Evolutionary conservation across 192 early-diverging fungal genomes (phyloP).

Genomic region (Cladochytrium replicatum): DNA sequence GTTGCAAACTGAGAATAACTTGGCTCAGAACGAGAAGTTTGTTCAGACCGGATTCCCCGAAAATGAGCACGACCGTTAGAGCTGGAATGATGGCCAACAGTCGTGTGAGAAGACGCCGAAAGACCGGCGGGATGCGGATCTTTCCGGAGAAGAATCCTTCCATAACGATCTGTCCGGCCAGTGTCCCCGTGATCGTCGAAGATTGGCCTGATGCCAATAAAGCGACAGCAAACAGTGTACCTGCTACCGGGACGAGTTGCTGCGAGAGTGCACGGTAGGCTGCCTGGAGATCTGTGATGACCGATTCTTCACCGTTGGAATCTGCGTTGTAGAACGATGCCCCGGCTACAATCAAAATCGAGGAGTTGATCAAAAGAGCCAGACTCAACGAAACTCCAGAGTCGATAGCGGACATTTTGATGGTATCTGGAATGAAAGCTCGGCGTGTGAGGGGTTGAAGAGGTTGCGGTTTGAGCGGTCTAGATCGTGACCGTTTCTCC

Average conservation of each 20-base stretch:
- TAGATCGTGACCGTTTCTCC: no score
- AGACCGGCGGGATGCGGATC: slow-evolving; percentile 39
- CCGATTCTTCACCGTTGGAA: slow-evolving; percentile 30
- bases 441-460: no score
- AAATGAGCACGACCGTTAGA: slow-evolving; percentile 41
- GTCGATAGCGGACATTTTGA: slow-evolving; percentile 53
- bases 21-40: slow-evolving; percentile 49
- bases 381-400: slow-evolving; percentile 49
- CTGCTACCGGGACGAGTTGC: no score
- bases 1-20: slow-evolving; percentile 60
- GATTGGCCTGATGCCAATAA: slow-evolving; percentile 58
- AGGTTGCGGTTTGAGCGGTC: no score
- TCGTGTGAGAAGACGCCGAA: slow-evolving; percentile 51
- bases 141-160: slow-evolving; percentile 49
- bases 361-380: slow-evolving; percentile 57
- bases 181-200: slow-evolving; percentile 60
- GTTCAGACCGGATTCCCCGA: slow-evolving; percentile 42
- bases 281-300: slow-evolving; percentile 36
- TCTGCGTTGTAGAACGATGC: slow-evolving; percentile 49
- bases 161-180: slow-evolving; percentile 67
- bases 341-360: slow-evolving; percentile 59
- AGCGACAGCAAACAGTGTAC: slow-evolving; percentile 57
- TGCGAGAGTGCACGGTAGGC: slow-evolving; percentile 36
- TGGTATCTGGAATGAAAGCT: slow-evolving; percentile 31
- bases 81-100: slow-evolving; percentile 57